phyloP scores from a whole-genome alignment of 192 early-diverging fungal species.

The Entomortierella lignicola region DNA sequence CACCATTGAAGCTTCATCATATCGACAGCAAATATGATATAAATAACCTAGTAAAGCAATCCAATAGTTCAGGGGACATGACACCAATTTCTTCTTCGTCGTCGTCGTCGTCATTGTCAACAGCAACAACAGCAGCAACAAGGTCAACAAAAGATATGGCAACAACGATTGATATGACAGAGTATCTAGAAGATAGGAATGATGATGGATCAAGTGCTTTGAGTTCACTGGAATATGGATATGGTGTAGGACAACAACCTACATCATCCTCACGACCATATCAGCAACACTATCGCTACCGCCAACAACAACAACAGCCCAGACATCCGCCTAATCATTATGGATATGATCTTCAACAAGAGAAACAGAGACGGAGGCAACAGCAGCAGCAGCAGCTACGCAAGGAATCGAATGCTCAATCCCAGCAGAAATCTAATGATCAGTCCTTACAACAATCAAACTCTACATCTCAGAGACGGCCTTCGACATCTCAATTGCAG shows the following conservation, averaged over 20 bases:
- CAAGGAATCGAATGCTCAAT: too few relatives aligned
- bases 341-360: constrained; percentile 30
- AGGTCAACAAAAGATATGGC: background rate
- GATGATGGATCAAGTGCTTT: constrained; percentile 2
- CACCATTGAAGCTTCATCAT: constrained; percentile 1
- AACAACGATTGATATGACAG: constrained; percentile 16
- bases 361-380: background rate
- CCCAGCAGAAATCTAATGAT: background rate
- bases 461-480: background rate
- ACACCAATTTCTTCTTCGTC: too few relatives aligned
- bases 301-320: background rate
- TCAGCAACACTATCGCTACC: background rate
- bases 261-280: background rate
- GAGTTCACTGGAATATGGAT: background rate
- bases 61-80: background rate
- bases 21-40: constrained; percentile 10
- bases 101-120: too few relatives aligned
- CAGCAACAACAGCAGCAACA: too few relatives aligned
- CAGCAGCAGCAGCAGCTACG: constrained; percentile 3
- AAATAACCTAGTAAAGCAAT: background rate
- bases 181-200: constrained; percentile 13
- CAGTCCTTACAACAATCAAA: background rate
- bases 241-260: constrained; percentile 1
- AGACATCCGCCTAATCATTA: constrained; percentile 30
- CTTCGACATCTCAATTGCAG: constrained; percentile 8